Percentiles rank a stretch among this genome's conserved stretches.
phyloP scores from a whole-genome alignment of 257 asterid genomes.

The Eucommia ulmoides region DNA sequence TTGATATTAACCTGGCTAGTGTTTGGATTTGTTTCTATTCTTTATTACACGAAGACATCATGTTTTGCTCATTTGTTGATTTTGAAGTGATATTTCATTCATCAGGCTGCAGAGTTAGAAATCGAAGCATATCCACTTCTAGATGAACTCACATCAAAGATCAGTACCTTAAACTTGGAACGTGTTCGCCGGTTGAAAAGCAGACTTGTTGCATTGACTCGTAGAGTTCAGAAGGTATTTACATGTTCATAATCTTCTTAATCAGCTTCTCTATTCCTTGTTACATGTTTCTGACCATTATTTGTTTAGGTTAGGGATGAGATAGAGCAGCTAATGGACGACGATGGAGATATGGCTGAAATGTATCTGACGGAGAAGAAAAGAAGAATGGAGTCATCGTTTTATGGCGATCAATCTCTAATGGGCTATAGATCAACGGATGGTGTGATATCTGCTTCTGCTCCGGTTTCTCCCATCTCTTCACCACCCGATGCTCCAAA shows the following conservation, averaged over 20 bases:
- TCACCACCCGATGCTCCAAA: constrained; percentile 83
- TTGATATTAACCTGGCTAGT: no score
- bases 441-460: constrained; percentile 54
- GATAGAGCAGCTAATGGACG: constrained; percentile 98
- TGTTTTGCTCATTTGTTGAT: not conserved
- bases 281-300: constrained; percentile 7
- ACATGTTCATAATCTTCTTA: constrained; percentile 7
- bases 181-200: constrained; percentile 92
- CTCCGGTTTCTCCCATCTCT: constrained; percentile 92
- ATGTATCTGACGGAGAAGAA: constrained; percentile 98
- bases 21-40: no score
- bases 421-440: constrained; percentile 68
- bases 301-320: constrained; percentile 90
- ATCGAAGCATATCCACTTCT: constrained; percentile 95
- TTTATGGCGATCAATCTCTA: constrained; percentile 76
- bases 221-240: constrained; percentile 96
- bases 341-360: constrained; percentile 99
- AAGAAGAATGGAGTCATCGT: constrained; percentile 57
- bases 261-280: constrained; percentile 8
- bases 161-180: constrained; percentile 90
- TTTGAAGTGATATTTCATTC: not conserved
- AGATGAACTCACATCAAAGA: constrained; percentile 96
- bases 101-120: constrained; percentile 93
- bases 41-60: not conserved
- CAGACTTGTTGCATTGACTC: constrained; percentile 92